phyloP scores from a whole-genome alignment of 225 moss, liverwort and hornwort genomes.

The Pseudoscleropodium purum region DNA sequence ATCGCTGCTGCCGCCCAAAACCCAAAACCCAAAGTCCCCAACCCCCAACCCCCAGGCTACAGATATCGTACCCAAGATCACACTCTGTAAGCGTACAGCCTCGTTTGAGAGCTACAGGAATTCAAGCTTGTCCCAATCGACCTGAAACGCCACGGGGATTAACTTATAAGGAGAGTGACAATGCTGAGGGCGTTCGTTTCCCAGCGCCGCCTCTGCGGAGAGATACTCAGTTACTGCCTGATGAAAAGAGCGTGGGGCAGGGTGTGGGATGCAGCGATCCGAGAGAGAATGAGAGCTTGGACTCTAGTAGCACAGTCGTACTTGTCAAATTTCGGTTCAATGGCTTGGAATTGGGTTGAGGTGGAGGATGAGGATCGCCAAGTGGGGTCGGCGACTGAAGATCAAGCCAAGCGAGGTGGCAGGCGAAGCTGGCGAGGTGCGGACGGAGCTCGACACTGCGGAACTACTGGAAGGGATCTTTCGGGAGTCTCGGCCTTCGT shows the following conservation, averaged over 20 bases:
- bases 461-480: neutral
- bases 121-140: neutral
- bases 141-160: neutral
- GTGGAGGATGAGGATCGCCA: neutral
- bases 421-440: neutral
- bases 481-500: no score
- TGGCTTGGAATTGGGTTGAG: neutral
- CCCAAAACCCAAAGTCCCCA: neutral
- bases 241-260: neutral
- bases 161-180: neutral
- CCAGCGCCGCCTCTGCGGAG: neutral
- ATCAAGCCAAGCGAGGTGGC: neutral
- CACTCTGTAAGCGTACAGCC: neutral
- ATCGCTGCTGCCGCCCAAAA: neutral
- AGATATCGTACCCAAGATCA: neutral
- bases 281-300: neutral
- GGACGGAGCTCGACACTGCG: neutral
- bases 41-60: neutral
- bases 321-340: neutral
- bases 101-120: neutral
- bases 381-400: neutral
- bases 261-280: neutral
- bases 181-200: neutral
- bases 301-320: neutral
- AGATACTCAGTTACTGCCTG: neutral